phyloP scores from a whole-genome alignment of 176 grass and related monocot species.

The Secale cereale region DNA sequence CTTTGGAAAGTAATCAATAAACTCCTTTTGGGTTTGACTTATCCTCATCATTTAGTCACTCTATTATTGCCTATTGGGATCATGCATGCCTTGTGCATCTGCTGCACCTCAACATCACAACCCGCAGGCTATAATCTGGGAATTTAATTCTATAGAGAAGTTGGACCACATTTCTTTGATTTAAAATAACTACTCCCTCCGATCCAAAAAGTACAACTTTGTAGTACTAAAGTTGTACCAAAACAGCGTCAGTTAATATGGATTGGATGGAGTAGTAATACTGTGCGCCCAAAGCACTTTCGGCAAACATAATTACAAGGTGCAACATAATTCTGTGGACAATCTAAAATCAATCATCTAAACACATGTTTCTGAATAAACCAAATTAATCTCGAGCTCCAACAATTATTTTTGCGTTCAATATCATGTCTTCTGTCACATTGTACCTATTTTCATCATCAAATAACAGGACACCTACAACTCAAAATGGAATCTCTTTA shows the following conservation, averaged over 20 bases:
- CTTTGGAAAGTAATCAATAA: constrained; percentile 19
- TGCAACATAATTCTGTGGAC: no score
- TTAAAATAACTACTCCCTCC: no score
- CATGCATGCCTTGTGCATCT: neutral
- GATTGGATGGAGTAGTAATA: no score
- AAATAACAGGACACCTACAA: neutral
- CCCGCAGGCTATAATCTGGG: neutral
- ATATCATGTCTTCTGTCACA: neutral
- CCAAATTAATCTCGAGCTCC: neutral
- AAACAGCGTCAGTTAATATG: no score
- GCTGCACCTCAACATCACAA: constrained; percentile 4
- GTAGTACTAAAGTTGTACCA: no score
- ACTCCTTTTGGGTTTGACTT: constrained; percentile 23
- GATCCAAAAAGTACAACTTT: no score
- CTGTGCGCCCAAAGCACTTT: neutral
- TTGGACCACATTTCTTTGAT: no score
- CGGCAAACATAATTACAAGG: neutral
- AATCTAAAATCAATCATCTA: neutral
- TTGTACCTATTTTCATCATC: neutral
- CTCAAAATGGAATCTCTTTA: neutral
- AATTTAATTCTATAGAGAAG: neutral
- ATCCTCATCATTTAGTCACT: constrained; percentile 11
- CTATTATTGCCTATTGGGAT: constrained; percentile 22
- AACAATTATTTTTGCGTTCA: neutral
- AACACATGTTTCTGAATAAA: neutral